Percentiles rank a stretch among this genome's conserved stretches.
Evolutionary conservation across 192 early-diverging fungal genomes (phyloP).

Genomic region (Backusella parvicylindrica): DNA sequence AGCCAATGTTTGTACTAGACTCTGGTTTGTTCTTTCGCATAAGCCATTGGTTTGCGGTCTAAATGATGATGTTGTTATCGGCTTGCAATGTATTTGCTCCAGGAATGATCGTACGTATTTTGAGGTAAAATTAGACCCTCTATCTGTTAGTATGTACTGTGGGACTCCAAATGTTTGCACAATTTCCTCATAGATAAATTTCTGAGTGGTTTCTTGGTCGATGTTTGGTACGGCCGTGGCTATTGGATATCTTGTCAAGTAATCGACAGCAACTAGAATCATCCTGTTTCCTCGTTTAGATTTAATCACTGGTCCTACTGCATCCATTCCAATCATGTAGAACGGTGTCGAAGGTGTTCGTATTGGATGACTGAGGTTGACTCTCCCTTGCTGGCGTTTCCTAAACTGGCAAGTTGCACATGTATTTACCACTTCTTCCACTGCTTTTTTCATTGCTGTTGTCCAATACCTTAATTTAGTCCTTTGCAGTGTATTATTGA

Average conservation of each 20-base stretch:
- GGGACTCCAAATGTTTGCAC: slow-evolving; percentile 13
- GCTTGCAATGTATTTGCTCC: background rate
- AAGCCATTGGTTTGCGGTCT: slow-evolving; percentile 21
- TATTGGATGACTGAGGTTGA: background rate
- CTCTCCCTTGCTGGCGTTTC: background rate
- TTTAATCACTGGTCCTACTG: background rate
- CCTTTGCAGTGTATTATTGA: background rate
- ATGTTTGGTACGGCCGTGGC: background rate
- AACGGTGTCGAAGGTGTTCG: background rate
- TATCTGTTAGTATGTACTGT: slow-evolving; percentile 8
- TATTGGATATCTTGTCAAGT: slow-evolving; percentile 26
- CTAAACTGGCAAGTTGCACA: slow-evolving; percentile 15
- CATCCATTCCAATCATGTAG: slow-evolving; percentile 12
- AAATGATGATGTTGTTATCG: slow-evolving; percentile 10
- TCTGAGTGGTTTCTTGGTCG: background rate
- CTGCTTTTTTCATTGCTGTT: background rate
- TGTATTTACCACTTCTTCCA: background rate
- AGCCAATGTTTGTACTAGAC: slow-evolving; percentile 15
- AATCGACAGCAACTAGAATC: slow-evolving; percentile 25
- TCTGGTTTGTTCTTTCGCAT: slow-evolving; percentile 19
- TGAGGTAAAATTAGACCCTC: slow-evolving; percentile 12
- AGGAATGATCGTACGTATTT: background rate
- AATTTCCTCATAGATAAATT: background rate
- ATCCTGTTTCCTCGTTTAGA: slow-evolving; percentile 2
- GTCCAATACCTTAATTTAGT: background rate